Conservation (phyloP, 805 yeast genomes). For the Saturnispora besseyi region DNA sequence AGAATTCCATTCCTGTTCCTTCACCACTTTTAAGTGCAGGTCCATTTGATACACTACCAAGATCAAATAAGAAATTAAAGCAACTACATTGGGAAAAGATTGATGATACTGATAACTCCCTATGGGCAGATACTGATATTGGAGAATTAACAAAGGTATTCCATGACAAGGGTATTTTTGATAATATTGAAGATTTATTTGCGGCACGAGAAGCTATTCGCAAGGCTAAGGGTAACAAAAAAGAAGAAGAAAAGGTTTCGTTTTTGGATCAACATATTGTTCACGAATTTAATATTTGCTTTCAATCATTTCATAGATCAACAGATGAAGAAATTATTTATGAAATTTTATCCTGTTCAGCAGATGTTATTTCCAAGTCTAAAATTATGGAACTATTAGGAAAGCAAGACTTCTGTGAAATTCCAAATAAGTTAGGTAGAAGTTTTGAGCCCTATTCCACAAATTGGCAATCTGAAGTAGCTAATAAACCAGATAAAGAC, state of each 20-base stretch:
- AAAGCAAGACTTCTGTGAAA: slow-evolving; percentile 65
- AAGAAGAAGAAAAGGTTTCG: slow-evolving; percentile 47
- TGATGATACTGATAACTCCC: slow-evolving; percentile 73
- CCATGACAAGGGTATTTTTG: slow-evolving; percentile 67
- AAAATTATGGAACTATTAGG: slow-evolving; percentile 81
- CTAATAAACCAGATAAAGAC: slow-evolving; percentile 52
- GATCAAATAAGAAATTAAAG: slow-evolving; percentile 72
- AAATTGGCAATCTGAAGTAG: slow-evolving; percentile 45
- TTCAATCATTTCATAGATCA: slow-evolving; percentile 62
- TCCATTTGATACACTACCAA: slow-evolving; percentile 44
- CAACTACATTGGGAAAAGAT: slow-evolving; percentile 97
- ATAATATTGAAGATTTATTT: slow-evolving; percentile 77
- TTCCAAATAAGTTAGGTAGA: slow-evolving; percentile 60
- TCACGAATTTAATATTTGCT: slow-evolving; percentile 90
- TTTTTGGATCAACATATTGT: slow-evolving; percentile 77
- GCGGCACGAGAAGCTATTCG: slow-evolving; percentile 69
- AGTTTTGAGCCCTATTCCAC: slow-evolving; percentile 74
- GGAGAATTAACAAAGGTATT: slow-evolving; percentile 53
- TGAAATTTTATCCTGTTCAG: slow-evolving; percentile 70
- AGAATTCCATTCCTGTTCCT: slow-evolving; percentile 1
- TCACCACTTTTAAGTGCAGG: slow-evolving; percentile 24
- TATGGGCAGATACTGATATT: slow-evolving; percentile 69
- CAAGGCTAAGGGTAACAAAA: slow-evolving; percentile 34
- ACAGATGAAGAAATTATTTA: slow-evolving; percentile 57
- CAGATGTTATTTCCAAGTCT: slow-evolving; percentile 55